Evolutionary conservation across 257 asterid genomes (phyloP).

Genomic region (Nicotiana obtusifolia): DNA sequence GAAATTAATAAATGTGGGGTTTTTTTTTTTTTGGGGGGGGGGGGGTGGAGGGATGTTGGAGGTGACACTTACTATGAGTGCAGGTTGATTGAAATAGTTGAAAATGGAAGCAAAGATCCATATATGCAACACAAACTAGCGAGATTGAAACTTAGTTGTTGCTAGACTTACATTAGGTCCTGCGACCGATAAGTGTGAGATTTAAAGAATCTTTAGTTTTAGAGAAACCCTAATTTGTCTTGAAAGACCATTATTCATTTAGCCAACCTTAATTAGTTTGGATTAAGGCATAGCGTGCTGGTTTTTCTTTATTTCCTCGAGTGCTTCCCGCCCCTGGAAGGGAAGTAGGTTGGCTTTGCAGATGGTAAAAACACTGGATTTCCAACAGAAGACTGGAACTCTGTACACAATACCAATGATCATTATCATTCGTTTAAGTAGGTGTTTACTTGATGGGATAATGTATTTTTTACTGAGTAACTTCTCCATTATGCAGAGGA

Average conservation of each 20-base stretch:
- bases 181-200: background rate
- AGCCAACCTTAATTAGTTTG: background rate
- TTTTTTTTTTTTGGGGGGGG: too few relatives aligned
- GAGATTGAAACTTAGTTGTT: background rate
- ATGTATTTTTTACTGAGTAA: background rate
- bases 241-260: background rate
- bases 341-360: background rate
- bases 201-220: background rate
- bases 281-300: background rate
- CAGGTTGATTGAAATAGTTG: background rate
- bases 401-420: background rate
- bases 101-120: background rate
- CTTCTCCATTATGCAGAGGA: conserved; percentile 42
- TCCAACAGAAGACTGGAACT: background rate
- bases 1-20: background rate
- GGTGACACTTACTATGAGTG: background rate
- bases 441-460: background rate
- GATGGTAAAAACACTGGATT: background rate
- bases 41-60: too few relatives aligned
- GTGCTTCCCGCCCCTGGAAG: background rate
- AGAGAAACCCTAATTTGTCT: background rate
- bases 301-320: background rate
- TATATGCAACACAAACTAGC: background rate
- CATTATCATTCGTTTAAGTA: background rate
- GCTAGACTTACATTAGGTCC: background rate